phyloP scores from a whole-genome alignment of 2,329 filamentous ascomycete species.

The Fusarium nisikadoi region DNA sequence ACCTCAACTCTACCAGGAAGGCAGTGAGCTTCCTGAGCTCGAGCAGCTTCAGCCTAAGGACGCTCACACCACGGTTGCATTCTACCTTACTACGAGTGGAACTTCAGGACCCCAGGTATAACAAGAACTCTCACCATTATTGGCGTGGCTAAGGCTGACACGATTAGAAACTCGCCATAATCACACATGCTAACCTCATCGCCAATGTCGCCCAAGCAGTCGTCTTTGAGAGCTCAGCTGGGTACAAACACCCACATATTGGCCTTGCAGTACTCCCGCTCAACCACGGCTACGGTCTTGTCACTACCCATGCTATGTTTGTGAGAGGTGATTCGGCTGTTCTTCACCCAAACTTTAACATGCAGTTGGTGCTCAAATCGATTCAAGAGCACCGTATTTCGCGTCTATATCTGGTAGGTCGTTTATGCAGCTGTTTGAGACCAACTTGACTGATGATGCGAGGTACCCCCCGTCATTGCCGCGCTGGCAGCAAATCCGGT shows the following conservation, averaged over 20 bases:
- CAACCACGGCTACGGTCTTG: background rate
- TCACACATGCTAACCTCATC: background rate
- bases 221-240: background rate
- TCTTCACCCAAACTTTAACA: background rate
- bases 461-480: background rate
- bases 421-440: too few relatives aligned
- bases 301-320: background rate
- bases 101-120: background rate
- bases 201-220: background rate
- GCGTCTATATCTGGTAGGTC: background rate
- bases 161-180: background rate
- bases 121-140: rapidly evolving
- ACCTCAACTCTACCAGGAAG: background rate
- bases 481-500: background rate
- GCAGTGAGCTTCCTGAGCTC: background rate
- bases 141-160: rapidly evolving
- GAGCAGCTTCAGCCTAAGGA: background rate
- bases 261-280: background rate
- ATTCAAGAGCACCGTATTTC: background rate
- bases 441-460: rapidly evolving
- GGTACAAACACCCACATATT: background rate
- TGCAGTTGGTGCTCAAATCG: background rate
- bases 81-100: background rate
- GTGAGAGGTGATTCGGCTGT: background rate
- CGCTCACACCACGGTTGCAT: background rate